Percentiles rank a stretch among this genome's conserved stretches.
These are phyloP conservation scores for Trametes hirsuta DNA, from an alignment of 1,284 basidiomycete genomes.

Conservation along the genomic window DNA sequence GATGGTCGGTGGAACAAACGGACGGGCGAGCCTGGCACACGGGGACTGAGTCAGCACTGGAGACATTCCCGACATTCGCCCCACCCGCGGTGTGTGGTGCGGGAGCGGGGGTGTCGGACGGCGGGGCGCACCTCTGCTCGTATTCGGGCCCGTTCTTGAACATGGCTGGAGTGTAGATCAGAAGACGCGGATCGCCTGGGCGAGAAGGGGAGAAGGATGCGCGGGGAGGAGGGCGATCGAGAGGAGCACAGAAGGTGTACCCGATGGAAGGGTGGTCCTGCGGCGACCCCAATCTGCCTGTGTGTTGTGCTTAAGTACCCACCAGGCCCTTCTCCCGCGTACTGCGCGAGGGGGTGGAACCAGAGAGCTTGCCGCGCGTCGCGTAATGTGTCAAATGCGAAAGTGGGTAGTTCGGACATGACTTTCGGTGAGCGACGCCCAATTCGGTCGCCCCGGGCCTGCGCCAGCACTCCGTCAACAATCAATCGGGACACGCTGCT, in stretches of 20 bases:
- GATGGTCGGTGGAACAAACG: slow-evolving; percentile 47
- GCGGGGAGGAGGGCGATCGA: slow-evolving; percentile 13
- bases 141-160: slow-evolving; percentile 38
- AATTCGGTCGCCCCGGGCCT: slow-evolving; percentile 23
- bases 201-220: slow-evolving; percentile 14
- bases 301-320: slow-evolving; percentile 19
- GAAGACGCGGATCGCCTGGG: slow-evolving; percentile 17
- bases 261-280: slow-evolving; percentile 14
- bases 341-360: slow-evolving; percentile 9
- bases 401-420: slow-evolving; percentile 25
- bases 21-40: slow-evolving; percentile 31
- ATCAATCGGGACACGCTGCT: slow-evolving; percentile 22
- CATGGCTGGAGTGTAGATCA: slow-evolving; percentile 24
- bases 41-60: slow-evolving; percentile 1
- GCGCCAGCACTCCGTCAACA: slow-evolving; percentile 12
- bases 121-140: slow-evolving; percentile 31
- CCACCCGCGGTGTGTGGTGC: neutral
- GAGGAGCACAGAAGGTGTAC: slow-evolving; percentile 17
- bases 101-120: neutral
- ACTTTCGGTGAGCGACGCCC: slow-evolving; percentile 24
- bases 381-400: slow-evolving; percentile 25
- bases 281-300: neutral
- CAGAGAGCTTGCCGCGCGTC: slow-evolving; percentile 18
- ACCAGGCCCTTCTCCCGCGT: slow-evolving; percentile 9
- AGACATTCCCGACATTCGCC: neutral